These are phyloP conservation scores for Cyclotella atomus DNA, from an alignment of 108 stramenopile genomes.

Conservation along the genomic window DNA sequence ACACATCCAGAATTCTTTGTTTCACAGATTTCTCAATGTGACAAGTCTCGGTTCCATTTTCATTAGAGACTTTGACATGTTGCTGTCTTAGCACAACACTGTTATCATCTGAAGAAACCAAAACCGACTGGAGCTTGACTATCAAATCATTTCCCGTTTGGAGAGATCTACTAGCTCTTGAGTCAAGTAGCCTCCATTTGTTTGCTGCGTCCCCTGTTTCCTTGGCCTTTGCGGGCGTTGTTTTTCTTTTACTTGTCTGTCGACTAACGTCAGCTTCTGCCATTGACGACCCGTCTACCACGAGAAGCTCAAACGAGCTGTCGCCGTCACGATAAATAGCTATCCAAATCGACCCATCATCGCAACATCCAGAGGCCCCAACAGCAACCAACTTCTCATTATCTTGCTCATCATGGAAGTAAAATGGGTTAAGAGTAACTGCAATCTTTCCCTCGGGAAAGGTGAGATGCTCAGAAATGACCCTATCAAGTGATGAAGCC, in stretches of 20 bases:
- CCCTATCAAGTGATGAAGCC: conserved; percentile 3
- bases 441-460: conserved; percentile 39
- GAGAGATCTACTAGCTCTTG: conserved; percentile 16
- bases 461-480: conserved; percentile 21
- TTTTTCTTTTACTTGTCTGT: conserved; percentile 6
- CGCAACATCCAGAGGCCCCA: conserved; percentile 50
- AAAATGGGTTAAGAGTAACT: conserved; percentile 33
- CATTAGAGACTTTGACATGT: conserved; percentile 22
- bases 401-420: conserved; percentile 20
- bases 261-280: conserved; percentile 6
- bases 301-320: conserved; percentile 20
- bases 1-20: conserved; percentile 25
- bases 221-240: conserved; percentile 5
- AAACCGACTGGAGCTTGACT: conserved; percentile 33
- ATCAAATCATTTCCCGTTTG: conserved; percentile 9
- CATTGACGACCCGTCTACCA: conserved; percentile 39
- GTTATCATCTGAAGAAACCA: conserved; percentile 17
- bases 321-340: conserved; percentile 20
- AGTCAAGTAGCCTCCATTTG: conserved; percentile 29
- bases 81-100: conserved; percentile 18
- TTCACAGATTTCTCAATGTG: conserved; percentile 12
- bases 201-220: conserved; percentile 3
- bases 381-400: conserved; percentile 6
- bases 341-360: conserved; percentile 48
- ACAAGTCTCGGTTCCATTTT: conserved; percentile 2